Conservation (phyloP, 495 filamentous ascomycete species). For the Neurospora sp. region DNA sequence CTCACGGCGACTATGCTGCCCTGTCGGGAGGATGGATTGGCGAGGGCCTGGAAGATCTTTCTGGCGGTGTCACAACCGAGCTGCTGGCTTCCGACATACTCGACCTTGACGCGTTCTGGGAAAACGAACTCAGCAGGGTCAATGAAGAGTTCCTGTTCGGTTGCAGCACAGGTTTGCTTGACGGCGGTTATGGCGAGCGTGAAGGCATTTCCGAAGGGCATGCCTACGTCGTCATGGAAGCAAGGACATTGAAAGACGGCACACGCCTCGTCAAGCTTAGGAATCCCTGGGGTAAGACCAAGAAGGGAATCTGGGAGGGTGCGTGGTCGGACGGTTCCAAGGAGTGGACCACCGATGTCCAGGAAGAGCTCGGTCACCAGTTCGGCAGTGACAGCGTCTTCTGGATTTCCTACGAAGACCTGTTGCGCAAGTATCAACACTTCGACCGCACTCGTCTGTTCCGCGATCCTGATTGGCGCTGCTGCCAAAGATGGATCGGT, state of each 20-base stretch:
- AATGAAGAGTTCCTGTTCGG: constrained; percentile 88
- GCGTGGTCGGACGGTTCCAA: constrained; percentile 89
- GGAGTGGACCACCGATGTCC: constrained; percentile 85
- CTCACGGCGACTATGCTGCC: constrained; percentile 72
- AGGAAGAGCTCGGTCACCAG: constrained; percentile 68
- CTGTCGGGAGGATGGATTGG: constrained; percentile 81
- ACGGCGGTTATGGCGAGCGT: constrained; percentile 50
- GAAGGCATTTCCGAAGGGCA: constrained; percentile 76
- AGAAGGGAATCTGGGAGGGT: constrained; percentile 68
- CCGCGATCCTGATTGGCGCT: constrained; percentile 62
- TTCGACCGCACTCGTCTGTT: constrained; percentile 90
- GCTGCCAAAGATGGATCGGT: constrained; percentile 81
- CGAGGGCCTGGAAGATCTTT: constrained; percentile 87
- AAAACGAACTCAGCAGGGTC: constrained; percentile 72
- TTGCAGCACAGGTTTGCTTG: constrained; percentile 60
- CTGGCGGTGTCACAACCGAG: constrained; percentile 84
- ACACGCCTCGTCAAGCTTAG: constrained; percentile 38
- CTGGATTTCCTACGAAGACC: constrained; percentile 66
- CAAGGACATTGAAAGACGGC: constrained; percentile 40
- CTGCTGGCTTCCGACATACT: constrained; percentile 74
- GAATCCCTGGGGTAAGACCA: constrained; percentile 75
- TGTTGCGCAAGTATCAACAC: constrained; percentile 73
- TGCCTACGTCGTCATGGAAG: constrained; percentile 86
- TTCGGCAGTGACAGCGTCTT: constrained; percentile 84
- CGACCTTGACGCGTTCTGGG: constrained; percentile 86